Percentiles rank a stretch among this genome's conserved stretches.
Evolutionary conservation across 2,329 filamentous ascomycete genomes (phyloP).

Genomic region (Stenocarpella maydis): DNA sequence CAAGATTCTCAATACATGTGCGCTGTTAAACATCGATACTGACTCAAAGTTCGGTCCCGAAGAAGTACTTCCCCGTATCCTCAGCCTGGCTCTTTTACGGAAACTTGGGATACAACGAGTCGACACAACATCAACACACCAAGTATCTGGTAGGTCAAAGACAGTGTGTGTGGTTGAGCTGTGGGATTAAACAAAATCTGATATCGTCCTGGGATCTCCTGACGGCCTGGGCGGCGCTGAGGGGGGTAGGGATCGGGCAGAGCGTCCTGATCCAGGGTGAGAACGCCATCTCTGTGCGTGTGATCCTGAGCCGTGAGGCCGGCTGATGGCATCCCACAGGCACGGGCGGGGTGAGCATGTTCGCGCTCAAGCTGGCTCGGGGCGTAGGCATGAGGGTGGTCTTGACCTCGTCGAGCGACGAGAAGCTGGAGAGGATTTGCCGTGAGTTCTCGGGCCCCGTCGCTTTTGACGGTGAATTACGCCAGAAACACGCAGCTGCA

Average conservation of each 20-base stretch:
- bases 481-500: neutral
- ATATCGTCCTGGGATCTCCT: neutral
- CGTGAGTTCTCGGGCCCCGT: neutral
- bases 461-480: neutral
- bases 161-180: neutral
- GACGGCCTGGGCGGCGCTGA: neutral
- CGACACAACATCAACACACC: too few relatives aligned
- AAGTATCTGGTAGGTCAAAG: neutral
- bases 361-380: neutral
- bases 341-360: neutral
- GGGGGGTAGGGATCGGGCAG: neutral
- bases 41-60: neutral
- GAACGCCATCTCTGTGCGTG: fast-evolving
- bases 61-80: neutral
- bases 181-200: neutral
- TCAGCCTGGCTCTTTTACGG: conserved; percentile 3
- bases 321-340: neutral
- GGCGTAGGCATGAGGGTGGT: neutral
- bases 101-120: neutral
- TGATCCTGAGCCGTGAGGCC: neutral
- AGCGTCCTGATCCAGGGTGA: neutral
- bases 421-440: neutral
- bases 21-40: neutral
- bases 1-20: neutral
- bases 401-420: conserved; percentile 1